Evolutionary conservation across 345 rosid species (phyloP).

Genomic region (Eucalyptus pauciflora): DNA sequence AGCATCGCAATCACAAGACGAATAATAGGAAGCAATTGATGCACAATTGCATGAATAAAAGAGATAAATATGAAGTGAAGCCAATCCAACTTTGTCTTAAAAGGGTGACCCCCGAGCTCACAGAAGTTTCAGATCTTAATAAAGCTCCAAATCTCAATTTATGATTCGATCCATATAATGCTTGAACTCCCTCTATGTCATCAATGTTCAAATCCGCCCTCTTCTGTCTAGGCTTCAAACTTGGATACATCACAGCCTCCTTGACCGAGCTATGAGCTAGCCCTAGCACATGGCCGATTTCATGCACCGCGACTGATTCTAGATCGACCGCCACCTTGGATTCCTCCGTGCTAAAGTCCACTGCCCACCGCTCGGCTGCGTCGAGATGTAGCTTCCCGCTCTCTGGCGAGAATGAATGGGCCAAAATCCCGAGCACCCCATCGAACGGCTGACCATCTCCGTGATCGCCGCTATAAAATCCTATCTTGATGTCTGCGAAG

Average conservation of each 20-base stretch:
- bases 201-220: constrained; percentile 47
- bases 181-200: constrained; percentile 62
- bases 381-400: constrained; percentile 73
- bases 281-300: constrained; percentile 81
- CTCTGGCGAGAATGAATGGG: constrained; percentile 80
- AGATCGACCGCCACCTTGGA: constrained; percentile 66
- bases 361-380: constrained; percentile 75
- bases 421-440: constrained; percentile 71
- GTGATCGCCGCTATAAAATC: constrained; percentile 73
- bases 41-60: neutral
- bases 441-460: constrained; percentile 90
- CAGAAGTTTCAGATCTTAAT: constrained; percentile 56
- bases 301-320: constrained; percentile 82
- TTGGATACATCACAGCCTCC: constrained; percentile 85
- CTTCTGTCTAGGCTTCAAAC: constrained; percentile 61
- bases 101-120: neutral
- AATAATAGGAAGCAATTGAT: neutral
- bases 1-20: neutral
- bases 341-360: constrained; percentile 43
- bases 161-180: constrained; percentile 74
- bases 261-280: constrained; percentile 46
- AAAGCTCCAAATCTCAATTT: constrained; percentile 38
- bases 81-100: neutral
- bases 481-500: constrained; percentile 63
- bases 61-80: neutral